Base-by-base conservation (phyloP, 2,329 filamentous ascomycete species). In the Hawksworthiomyces lignivorus region DNA sequence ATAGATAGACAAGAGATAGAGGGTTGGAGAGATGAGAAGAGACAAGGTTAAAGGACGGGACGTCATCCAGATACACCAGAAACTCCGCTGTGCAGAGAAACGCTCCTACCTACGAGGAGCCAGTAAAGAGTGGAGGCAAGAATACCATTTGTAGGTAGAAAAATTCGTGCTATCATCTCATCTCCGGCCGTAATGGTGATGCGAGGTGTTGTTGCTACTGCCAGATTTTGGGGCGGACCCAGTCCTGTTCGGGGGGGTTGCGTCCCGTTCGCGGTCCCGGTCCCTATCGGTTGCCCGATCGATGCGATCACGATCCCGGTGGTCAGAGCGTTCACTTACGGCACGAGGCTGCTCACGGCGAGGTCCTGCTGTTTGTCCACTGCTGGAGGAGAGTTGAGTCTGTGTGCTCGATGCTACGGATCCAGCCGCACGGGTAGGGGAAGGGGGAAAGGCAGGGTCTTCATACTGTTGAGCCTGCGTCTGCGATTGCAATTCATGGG, bases 391-490 rank as follows among this genome's bases (percentile, higher is more conserved):
- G 10, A 43, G 43, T 50, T 51, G 49, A 47, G 49, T 36, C 19
- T 45, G 31, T 32, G 40, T 40, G 29, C 36, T 48, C 39, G 44
- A 2, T 19, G 39, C 32, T 30, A 37, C 33, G 20, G 41, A 9
- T 45, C n/a, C n/a, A n/a, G 43, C 48, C 38, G 48, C 9, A 18
- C 39, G 46, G 36, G 44, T 21, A 30, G 44, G 49, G 39, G 46
- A 43, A 18, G 36, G 37, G 36, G 45, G 39, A 29, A 18, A 46
- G 33, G 39, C 35, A 36, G 48, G 41, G 30, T 48, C 47, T 30
- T 72, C 71, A 69, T 73, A 76, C 64, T 72, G 69, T 61, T 64
- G 63, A 53, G 46, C 33, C 39, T 43, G 45, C 14, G 38, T 18
- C 21, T 44, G 45, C 7, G 41, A 17, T 12, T 34, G 29, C 20